Evolutionary conservation across 495 filamentous ascomycete species (phyloP).

Genomic region (Tuber brumale): DNA sequence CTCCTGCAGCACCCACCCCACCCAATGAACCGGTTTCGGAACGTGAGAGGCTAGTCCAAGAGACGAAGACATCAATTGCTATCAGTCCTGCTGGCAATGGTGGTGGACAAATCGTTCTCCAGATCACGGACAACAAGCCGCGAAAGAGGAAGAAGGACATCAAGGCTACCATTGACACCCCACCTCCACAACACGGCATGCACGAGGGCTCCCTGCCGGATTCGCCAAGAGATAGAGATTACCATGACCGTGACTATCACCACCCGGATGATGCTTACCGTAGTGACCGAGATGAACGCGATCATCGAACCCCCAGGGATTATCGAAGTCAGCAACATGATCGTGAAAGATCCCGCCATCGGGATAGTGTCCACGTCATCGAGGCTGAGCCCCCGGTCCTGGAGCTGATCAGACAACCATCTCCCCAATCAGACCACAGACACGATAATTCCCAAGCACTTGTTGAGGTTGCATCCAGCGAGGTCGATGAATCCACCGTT

Average conservation of each 20-base stretch:
- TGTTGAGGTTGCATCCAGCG: constrained; percentile 23
- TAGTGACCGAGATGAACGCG: constrained; percentile 84
- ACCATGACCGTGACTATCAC: constrained; percentile 8
- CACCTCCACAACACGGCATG: not conserved
- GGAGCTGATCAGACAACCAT: constrained; percentile 27
- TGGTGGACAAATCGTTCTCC: constrained; percentile 35
- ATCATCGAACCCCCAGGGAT: constrained; percentile 42
- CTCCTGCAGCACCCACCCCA: constrained; percentile 39
- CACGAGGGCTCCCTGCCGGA: constrained; percentile 9
- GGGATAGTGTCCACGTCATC: constrained; percentile 30
- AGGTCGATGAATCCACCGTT: constrained; percentile 32
- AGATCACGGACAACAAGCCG: constrained; percentile 37
- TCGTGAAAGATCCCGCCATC: constrained; percentile 17
- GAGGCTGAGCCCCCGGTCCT: constrained; percentile 26
- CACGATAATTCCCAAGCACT: constrained; percentile 25
- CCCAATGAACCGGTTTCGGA: constrained; percentile 38
- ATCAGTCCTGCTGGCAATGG: constrained; percentile 37
- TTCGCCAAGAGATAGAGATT: not conserved
- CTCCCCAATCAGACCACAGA: constrained; percentile 10
- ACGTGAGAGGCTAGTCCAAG: constrained; percentile 33
- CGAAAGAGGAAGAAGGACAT: constrained; percentile 38
- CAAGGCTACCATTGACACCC: constrained; percentile 19
- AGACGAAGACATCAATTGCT: constrained; percentile 40
- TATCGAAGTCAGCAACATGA: constrained; percentile 23
- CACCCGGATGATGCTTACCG: constrained; percentile 43